Conservation (phyloP, 345 rosid genomes). For the Cardamine occulta region DNA sequence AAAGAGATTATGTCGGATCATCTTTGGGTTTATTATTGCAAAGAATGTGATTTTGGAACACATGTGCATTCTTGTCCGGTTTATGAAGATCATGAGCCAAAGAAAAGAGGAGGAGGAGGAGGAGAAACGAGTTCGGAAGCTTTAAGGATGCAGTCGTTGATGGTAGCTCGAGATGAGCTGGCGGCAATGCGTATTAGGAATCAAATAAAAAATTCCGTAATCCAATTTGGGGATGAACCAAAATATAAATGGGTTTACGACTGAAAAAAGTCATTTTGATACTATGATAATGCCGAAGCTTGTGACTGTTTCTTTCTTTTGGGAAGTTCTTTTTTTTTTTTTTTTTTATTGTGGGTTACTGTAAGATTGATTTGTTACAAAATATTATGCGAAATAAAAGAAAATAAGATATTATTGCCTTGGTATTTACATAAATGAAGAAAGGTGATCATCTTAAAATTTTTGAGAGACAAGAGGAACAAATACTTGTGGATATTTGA, state of each 20-base stretch:
- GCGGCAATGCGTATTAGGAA: slow-evolving; percentile 1
- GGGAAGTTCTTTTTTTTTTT: background rate
- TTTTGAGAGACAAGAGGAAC: background rate
- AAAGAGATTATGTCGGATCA: slow-evolving; percentile 2
- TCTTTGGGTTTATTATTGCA: slow-evolving; percentile 37
- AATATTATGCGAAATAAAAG: background rate
- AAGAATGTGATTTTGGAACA: slow-evolving; percentile 35
- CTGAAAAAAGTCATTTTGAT: background rate
- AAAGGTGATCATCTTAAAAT: background rate
- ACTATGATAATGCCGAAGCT: background rate
- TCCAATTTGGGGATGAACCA: slow-evolving; percentile 10
- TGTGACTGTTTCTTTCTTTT: background rate
- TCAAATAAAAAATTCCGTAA: background rate
- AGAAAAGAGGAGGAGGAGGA: background rate
- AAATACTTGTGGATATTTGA: background rate
- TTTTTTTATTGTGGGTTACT: background rate
- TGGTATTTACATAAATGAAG: background rate
- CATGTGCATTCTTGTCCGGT: slow-evolving; percentile 34
- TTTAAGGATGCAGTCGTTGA: background rate
- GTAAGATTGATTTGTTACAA: background rate
- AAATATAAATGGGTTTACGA: slow-evolving; percentile 9
- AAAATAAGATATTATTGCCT: background rate
- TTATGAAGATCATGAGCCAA: slow-evolving; percentile 16
- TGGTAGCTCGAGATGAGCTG: slow-evolving; percentile 18
- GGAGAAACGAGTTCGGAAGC: background rate